Conservation (phyloP, 768 basidiomycete genomes). For the Phallus indusiatus region DNA sequence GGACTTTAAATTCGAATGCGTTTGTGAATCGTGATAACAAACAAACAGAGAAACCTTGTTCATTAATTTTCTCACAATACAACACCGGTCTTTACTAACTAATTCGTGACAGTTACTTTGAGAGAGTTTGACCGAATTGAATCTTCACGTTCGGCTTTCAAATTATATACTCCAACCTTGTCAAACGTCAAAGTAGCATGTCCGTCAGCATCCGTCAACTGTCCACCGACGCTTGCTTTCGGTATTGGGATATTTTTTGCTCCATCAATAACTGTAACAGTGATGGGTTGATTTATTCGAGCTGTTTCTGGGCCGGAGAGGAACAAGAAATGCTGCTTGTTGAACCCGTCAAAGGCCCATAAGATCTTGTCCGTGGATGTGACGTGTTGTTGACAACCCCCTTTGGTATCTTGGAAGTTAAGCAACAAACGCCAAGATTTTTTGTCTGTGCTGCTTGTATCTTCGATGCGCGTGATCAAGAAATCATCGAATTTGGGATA, state of each 20-base stretch:
- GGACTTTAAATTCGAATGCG: too few relatives aligned
- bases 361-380: slow-evolving; percentile 23
- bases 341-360: slow-evolving; percentile 32
- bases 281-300: slow-evolving; percentile 17
- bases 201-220: slow-evolving; percentile 18
- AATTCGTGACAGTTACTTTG: not conserved
- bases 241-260: slow-evolving; percentile 22
- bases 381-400: slow-evolving; percentile 33
- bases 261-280: slow-evolving; percentile 31
- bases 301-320: slow-evolving; percentile 24
- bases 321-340: slow-evolving; percentile 24
- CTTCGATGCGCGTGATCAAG: slow-evolving; percentile 31
- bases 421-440: slow-evolving; percentile 30
- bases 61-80: too few relatives aligned
- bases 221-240: slow-evolving; percentile 25
- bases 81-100: too few relatives aligned
- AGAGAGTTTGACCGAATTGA: slow-evolving; percentile 26
- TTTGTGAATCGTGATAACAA: too few relatives aligned
- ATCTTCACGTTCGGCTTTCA: slow-evolving; percentile 27
- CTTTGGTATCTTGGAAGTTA: slow-evolving; percentile 25
- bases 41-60: too few relatives aligned
- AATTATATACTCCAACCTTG: slow-evolving; percentile 15
- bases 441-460: slow-evolving; percentile 20
- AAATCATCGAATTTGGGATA: slow-evolving; percentile 32
- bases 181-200: slow-evolving; percentile 21